Base-by-base conservation (phyloP, 2,329 filamentous ascomycete genomes). In the Coccinonectria pachysandricola region DNA sequence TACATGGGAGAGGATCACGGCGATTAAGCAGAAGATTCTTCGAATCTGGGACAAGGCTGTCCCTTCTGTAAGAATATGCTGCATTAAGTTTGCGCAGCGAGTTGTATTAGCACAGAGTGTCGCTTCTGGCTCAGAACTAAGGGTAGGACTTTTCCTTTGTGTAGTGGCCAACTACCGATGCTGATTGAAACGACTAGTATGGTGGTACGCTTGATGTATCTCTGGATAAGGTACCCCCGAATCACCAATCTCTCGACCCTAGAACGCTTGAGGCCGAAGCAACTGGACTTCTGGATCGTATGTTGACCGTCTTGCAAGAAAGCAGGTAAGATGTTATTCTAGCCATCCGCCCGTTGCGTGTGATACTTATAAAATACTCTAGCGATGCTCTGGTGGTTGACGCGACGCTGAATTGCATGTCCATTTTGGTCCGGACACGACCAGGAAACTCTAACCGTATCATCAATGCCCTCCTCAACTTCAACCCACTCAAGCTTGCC, bases 41-140 rank as follows among this genome's bases (percentile, higher is more conserved):
- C 75, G 74, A 33, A 75, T 91, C 47, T 95, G 92, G 88, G 88
- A 95, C 43, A 71, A 65, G 21, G 78, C 83, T 11, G 62, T 73
- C 9, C 68, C 79, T 8, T 79, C 84, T 3, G 73, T 96, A 37
- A 79, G 79, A 45, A 79, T 96, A 53, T 93, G 86, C 64, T 96
- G 91, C 61, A 79, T 96, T 67, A 98, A 98, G 57, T 98, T 98
- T 54, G 79, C 85, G 19, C 88, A 98, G 60, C 77, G 84, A 37
- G 84, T 96, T 22, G 81, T 98, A 22, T 71, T 95, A 40, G 83
- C 86, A 11, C 88, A 98, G 56, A 95, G 85, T 8, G 76, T 79
- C n/a, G 84, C 84, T 23, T 61, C 79, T 32, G 81, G 83, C 41
- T 66, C 75, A 30, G 88, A 96, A 50, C 80, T 82, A 42, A 76